Evolutionary conservation across 179 eudicot genomes (phyloP).

Genomic region (Beta lomatogona): DNA sequence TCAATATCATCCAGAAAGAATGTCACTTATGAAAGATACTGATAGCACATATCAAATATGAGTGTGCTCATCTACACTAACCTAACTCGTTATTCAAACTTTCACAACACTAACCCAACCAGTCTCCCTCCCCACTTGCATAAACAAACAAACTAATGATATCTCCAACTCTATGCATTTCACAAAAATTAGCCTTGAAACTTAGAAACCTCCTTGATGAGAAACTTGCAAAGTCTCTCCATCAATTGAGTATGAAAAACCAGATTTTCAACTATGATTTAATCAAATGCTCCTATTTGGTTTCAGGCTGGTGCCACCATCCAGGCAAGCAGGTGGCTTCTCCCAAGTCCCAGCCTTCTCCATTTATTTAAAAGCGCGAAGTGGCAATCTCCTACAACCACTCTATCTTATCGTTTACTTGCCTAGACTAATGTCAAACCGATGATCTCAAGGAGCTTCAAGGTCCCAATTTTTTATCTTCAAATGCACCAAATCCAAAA

Average conservation of each 20-base stretch:
- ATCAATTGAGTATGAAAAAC: neutral
- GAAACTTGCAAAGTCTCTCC: neutral
- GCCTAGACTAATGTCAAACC: neutral
- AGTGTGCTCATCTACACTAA: neutral
- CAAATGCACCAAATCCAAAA: neutral
- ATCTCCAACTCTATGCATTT: neutral
- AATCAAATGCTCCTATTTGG: neutral
- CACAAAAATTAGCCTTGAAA: neutral
- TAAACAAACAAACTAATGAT: neutral
- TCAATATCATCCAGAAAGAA: neutral
- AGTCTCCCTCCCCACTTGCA: neutral
- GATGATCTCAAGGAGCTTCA: neutral
- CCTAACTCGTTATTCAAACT: neutral
- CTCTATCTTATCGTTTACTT: neutral
- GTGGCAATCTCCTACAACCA: slow-evolving; percentile 2
- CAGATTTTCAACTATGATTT: neutral
- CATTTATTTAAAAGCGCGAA: neutral
- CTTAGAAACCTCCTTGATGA: neutral
- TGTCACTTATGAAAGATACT: neutral
- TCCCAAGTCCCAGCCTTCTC: neutral
- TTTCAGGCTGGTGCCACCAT: neutral
- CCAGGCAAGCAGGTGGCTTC: neutral
- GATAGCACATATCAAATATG: neutral
- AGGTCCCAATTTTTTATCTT: no score
- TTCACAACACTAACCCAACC: neutral